Evolutionary conservation across 306 rosid genomes (phyloP).

Genomic region (Mimosa bimucronata): DNA sequence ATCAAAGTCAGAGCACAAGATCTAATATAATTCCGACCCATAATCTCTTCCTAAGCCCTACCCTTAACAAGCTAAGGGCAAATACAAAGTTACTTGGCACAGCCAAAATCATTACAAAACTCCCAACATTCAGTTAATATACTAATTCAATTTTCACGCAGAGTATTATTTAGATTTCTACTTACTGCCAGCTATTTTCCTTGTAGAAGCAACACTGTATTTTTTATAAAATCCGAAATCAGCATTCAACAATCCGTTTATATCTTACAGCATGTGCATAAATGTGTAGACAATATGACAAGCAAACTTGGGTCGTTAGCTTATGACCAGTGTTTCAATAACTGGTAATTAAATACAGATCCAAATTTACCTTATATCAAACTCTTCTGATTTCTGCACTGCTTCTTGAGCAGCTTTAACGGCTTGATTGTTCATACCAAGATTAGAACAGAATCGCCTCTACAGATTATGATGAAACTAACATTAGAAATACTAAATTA

Average conservation of each 20-base stretch:
- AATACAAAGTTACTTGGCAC: neutral
- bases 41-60: neutral
- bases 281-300: neutral
- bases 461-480: constrained; percentile 30
- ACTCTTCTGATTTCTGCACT: constrained; percentile 66
- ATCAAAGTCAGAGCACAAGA: neutral
- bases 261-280: neutral
- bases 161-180: neutral
- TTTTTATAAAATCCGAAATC: neutral
- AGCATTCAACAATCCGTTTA: neutral
- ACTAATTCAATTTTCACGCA: neutral
- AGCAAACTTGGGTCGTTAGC: neutral
- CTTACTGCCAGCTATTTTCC: neutral
- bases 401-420: constrained; percentile 79
- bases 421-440: constrained; percentile 77
- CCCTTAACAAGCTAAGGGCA: neutral
- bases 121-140: neutral
- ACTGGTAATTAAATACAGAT: neutral
- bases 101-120: neutral
- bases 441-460: constrained; percentile 87
- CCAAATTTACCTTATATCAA: constrained; percentile 16
- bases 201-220: neutral
- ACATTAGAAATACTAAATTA: neutral
- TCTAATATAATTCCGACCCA: neutral
- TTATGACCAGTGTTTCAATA: neutral